Evolutionary conservation across 129 eudicot species (phyloP).

Genomic region (Tagetes erecta): DNA sequence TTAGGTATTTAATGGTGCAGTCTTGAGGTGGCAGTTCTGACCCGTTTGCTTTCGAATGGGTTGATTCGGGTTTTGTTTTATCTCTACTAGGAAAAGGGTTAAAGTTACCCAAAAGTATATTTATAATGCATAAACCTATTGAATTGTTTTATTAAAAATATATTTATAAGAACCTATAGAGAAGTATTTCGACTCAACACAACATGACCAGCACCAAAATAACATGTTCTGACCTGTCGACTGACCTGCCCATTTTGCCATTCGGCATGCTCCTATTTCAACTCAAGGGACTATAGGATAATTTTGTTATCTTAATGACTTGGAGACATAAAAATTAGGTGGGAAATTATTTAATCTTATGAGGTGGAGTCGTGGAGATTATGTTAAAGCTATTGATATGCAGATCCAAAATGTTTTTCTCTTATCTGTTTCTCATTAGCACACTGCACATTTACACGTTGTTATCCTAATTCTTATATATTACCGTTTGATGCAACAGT

Average conservation of each 20-base stretch:
- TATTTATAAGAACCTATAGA: background rate
- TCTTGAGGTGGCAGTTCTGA: background rate
- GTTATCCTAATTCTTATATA: conserved; percentile 7
- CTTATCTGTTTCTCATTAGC: conserved; percentile 3
- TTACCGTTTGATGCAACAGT: conserved; percentile 49
- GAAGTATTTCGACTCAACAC: background rate
- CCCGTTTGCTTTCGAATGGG: background rate
- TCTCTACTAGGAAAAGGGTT: background rate
- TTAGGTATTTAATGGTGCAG: background rate
- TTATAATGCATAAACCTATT: background rate
- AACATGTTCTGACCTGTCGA: background rate
- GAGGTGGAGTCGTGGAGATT: conserved; percentile 3
- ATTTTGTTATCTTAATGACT: background rate
- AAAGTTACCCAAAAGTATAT: background rate
- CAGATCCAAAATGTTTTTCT: conserved; percentile 1
- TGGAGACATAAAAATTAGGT: background rate
- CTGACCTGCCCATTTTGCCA: background rate
- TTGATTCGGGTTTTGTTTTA: background rate
- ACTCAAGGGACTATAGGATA: background rate
- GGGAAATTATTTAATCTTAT: background rate
- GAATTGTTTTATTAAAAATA: too few relatives aligned
- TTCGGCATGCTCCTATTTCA: background rate
- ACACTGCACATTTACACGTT: conserved; percentile 18
- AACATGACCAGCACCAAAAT: background rate
- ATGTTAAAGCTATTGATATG: background rate